These are phyloP conservation scores for Notholithocarpus densiflorus DNA, from an alignment of 306 rosid species.

Conservation along the genomic window DNA sequence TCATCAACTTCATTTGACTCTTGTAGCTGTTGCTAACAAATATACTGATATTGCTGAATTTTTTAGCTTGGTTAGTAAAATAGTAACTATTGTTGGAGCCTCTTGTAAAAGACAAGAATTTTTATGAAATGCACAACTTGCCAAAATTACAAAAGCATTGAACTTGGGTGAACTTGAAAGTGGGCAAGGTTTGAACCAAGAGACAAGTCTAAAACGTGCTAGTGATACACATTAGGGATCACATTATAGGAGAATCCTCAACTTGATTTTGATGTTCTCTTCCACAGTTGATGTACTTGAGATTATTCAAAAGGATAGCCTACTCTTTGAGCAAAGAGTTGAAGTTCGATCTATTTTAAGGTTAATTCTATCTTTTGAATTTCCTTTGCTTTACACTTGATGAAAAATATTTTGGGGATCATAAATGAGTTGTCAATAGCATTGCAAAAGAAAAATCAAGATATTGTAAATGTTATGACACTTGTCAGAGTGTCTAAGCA, in stretches of 20 bases:
- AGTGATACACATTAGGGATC: neutral
- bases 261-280: neutral
- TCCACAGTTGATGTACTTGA: neutral
- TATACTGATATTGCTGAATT: neutral
- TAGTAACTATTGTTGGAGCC: neutral
- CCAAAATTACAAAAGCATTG: neutral
- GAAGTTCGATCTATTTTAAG: neutral
- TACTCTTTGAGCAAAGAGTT: neutral
- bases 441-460: constrained; percentile 3
- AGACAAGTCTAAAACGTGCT: neutral
- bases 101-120: neutral
- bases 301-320: neutral
- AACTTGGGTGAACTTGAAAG: neutral
- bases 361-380: neutral
- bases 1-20: constrained; percentile 6
- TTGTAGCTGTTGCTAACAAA: neutral
- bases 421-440: neutral
- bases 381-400: neutral
- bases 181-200: neutral
- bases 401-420: neutral
- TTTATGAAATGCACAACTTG: neutral
- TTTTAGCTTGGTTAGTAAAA: neutral
- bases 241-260: neutral
- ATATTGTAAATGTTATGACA: neutral
- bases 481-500: neutral